Percentiles rank a stretch among this genome's conserved stretches.
These are phyloP conservation scores for Tetrahymena thermophila DNA, from an alignment of 73 alveolate genomes.

Conservation along the genomic window DNA sequence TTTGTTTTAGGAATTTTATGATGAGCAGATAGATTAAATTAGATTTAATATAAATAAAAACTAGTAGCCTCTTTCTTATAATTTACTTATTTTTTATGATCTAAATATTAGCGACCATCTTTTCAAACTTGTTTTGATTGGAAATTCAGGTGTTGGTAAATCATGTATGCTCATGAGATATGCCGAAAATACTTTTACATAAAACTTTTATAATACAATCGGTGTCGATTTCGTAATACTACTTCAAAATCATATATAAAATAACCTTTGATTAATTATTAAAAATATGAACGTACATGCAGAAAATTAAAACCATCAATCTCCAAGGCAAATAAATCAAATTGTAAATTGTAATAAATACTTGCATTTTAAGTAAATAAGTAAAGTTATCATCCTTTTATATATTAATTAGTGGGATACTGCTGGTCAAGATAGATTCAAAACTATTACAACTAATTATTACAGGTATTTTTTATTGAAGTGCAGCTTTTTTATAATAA, in stretches of 20 bases:
- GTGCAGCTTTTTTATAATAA: not conserved
- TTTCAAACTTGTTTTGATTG: slow-evolving; percentile 62
- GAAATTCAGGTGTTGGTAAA: slow-evolving; percentile 72
- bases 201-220: slow-evolving; percentile 49
- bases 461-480: not conserved
- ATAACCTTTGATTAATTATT: not conserved
- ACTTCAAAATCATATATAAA: not conserved
- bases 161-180: slow-evolving; percentile 57
- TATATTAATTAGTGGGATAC: slow-evolving; percentile 63
- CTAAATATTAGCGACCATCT: slow-evolving; percentile 49
- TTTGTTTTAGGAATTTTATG: not conserved
- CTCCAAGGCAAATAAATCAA: slow-evolving; percentile 25
- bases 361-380: not conserved
- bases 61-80: not conserved
- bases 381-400: not conserved
- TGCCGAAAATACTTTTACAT: slow-evolving; percentile 54
- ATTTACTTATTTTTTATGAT: no score
- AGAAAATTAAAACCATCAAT: slow-evolving; percentile 42
- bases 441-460: slow-evolving; percentile 67
- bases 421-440: slow-evolving; percentile 77
- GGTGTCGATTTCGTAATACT: slow-evolving; percentile 58
- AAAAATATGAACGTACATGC: not conserved
- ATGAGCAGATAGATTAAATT: not conserved
- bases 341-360: slow-evolving; percentile 17
- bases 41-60: not conserved